Evolutionary conservation across 1,284 basidiomycete species (phyloP), one percentile per base, ranked within the genome.

Genomic region (Marasmius sp.): DNA sequence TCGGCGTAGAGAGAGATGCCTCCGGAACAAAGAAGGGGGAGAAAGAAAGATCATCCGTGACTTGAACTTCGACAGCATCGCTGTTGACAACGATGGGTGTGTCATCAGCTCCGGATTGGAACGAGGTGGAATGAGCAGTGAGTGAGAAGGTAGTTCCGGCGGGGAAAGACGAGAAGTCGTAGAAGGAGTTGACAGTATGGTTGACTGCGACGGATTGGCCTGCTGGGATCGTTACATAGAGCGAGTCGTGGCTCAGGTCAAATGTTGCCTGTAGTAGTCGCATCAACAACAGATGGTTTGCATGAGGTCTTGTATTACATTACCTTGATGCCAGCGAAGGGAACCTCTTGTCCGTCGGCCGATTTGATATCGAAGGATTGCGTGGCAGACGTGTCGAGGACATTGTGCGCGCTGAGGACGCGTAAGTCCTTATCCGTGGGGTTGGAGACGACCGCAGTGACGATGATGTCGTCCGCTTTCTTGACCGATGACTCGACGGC

Each of bases 171-270:
- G 61, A 67, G 51, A 67, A 67, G 61, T 67, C 64, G 57, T 63
- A 67, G 39, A 66, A 45, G 5, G 64, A 57, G 16, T 55, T 57
- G 41, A 67, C 53, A 48, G 60, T 65, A 55, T 64, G 66, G 59
- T 65, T 65, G 16, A 67, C 61, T 6, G 66, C 64, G 50, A 67
- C 38, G 52, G 66, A 65, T 9, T 61, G 53, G 27, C 66, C 66
- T 14, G 66, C 64, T n/a, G 66, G 64, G 38, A 67, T 65, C 55
- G 58, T 65, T 14, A 61, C 43, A 63, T 66, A 67, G 41, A 59
- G 33, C 2, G 34, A 37, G 1, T 67, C 64, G 20, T 52, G 48
- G 4, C 57, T 20, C 9, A 65, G 27, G 37, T 67, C 62, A 6
- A 61, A 50, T 12, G 61, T 63, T 8, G 57, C 45, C 64, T 65